These are phyloP conservation scores for Calycina herbarum DNA, from an alignment of 2,329 filamentous ascomycete species.

Conservation along the genomic window DNA sequence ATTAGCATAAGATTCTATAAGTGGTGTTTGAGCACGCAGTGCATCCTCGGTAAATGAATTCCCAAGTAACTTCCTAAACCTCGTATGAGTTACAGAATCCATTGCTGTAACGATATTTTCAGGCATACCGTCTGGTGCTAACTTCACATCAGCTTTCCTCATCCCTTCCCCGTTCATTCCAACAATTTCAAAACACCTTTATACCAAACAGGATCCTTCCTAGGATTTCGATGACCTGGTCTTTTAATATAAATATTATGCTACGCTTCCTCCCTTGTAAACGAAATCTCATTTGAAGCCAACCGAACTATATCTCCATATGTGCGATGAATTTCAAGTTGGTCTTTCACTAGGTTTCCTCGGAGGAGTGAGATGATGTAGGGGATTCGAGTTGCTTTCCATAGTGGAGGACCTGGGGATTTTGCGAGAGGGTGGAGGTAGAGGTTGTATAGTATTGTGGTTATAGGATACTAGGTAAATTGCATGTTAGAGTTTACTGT, in stretches of 20 bases:
- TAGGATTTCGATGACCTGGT: neutral
- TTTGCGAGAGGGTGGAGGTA: slow-evolving; percentile 35
- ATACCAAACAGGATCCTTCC: slow-evolving; percentile 1
- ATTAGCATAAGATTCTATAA: slow-evolving; percentile 26
- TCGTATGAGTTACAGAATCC: neutral
- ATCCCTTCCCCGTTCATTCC: neutral
- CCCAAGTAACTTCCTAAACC: neutral
- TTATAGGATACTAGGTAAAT: neutral
- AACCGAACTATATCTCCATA: slow-evolving; percentile 35
- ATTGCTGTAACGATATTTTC: slow-evolving; percentile 5
- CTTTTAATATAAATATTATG: neutral
- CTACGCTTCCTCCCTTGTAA: slow-evolving; percentile 23
- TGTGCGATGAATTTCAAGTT: slow-evolving; percentile 23
- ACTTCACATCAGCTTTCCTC: neutral
- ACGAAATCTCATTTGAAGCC: slow-evolving; percentile 34
- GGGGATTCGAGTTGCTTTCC: slow-evolving; percentile 1
- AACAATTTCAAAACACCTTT: neutral
- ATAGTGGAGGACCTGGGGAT: slow-evolving; percentile 33
- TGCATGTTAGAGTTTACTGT: neutral
- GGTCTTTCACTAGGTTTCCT: slow-evolving; percentile 6
- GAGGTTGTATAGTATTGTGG: slow-evolving; percentile 18
- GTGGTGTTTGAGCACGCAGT: slow-evolving; percentile 27
- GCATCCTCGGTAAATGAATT: slow-evolving; percentile 20
- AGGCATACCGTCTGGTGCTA: slow-evolving; percentile 8
- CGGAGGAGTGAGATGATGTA: slow-evolving; percentile 10